Conservation (phyloP, 805 yeast genomes). For the Candida michaelii region DNA sequence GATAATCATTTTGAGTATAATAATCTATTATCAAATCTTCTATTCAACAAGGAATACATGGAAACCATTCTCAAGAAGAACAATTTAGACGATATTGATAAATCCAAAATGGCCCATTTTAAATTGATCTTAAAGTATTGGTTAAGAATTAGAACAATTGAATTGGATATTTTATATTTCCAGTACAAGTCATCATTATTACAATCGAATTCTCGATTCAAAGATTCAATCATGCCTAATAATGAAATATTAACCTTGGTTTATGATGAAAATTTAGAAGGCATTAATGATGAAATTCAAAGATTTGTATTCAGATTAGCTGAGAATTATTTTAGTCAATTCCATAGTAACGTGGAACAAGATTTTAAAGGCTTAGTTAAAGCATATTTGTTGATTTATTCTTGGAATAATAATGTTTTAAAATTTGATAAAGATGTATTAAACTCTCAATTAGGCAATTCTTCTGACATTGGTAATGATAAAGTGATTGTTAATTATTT, state of each 20-base stretch:
- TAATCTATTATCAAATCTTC: conserved; percentile 19
- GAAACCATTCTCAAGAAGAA: conserved; percentile 11
- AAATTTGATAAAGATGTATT: neutral
- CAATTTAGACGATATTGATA: conserved; percentile 5
- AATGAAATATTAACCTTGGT: conserved; percentile 17
- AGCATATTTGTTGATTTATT: conserved; percentile 12
- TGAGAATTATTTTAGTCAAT: conserved; percentile 20
- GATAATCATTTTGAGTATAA: conserved; percentile 31
- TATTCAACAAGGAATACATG: conserved; percentile 16
- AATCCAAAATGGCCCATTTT: conserved; percentile 1
- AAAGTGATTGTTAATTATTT: conserved; percentile 2
- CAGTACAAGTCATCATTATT: conserved; percentile 28
- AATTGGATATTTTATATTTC: conserved; percentile 26
- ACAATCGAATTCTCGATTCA: conserved; percentile 22
- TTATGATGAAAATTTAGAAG: conserved; percentile 16
- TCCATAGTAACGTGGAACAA: conserved; percentile 3
- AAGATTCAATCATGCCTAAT: conserved; percentile 26
- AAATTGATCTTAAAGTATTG: conserved; percentile 21
- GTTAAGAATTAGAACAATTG: conserved; percentile 30
- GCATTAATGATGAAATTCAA: conserved; percentile 7
- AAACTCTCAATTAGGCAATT: too few relatives aligned
- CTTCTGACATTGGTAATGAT: neutral
- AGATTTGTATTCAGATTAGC: conserved; percentile 8
- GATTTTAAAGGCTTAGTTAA: conserved; percentile 5
- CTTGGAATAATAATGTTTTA: neutral